These are phyloP conservation scores for Ascobolus immersus DNA, from an alignment of 495 filamentous ascomycete genomes.

Conservation along the genomic window DNA sequence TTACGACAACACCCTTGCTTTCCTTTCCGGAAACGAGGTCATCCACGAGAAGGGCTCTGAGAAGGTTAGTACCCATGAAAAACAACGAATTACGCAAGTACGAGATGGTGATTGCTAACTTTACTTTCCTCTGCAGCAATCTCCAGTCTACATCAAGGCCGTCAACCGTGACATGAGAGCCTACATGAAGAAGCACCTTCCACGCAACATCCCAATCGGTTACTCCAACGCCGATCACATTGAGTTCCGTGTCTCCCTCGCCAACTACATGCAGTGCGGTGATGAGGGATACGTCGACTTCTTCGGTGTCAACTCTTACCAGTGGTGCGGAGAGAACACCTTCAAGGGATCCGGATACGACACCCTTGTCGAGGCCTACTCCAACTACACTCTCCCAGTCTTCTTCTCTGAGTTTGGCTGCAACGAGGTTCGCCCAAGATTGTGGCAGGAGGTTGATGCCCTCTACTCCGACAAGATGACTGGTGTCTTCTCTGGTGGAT, in stretches of 20 bases:
- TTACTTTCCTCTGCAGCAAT: slow-evolving; percentile 35
- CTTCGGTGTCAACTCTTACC: slow-evolving; percentile 72
- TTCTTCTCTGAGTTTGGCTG: slow-evolving; percentile 95
- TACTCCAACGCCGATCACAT: slow-evolving; percentile 38
- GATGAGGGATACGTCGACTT: slow-evolving; percentile 83
- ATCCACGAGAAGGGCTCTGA: slow-evolving; percentile 40
- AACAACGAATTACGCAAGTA: slow-evolving; percentile 17
- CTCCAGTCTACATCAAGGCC: slow-evolving; percentile 53
- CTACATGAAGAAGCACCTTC: slow-evolving; percentile 33
- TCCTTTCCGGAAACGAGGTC: slow-evolving; percentile 56
- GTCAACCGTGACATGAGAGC: slow-evolving; percentile 60
- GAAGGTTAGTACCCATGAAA: not conserved
- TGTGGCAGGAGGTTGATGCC: slow-evolving; percentile 56
- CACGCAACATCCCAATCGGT: slow-evolving; percentile 22
- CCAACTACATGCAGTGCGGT: slow-evolving; percentile 87
- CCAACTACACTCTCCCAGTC: slow-evolving; percentile 73
- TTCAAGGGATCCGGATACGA: slow-evolving; percentile 63
- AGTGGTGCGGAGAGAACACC: slow-evolving; percentile 75
- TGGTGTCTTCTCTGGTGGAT: slow-evolving; percentile 74
- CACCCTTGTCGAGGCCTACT: slow-evolving; percentile 73
- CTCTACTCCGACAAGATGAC: slow-evolving; percentile 78
- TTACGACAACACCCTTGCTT: slow-evolving; percentile 46
- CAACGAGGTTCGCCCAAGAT: slow-evolving; percentile 52
- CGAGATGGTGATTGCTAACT: slow-evolving; percentile 30
- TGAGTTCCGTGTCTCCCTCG: slow-evolving; percentile 69